Percentiles rank a stretch among this genome's conserved stretches.
Evolutionary conservation across 2,329 filamentous ascomycete genomes (phyloP).

Genomic region (Ophiostoma piceae): DNA sequence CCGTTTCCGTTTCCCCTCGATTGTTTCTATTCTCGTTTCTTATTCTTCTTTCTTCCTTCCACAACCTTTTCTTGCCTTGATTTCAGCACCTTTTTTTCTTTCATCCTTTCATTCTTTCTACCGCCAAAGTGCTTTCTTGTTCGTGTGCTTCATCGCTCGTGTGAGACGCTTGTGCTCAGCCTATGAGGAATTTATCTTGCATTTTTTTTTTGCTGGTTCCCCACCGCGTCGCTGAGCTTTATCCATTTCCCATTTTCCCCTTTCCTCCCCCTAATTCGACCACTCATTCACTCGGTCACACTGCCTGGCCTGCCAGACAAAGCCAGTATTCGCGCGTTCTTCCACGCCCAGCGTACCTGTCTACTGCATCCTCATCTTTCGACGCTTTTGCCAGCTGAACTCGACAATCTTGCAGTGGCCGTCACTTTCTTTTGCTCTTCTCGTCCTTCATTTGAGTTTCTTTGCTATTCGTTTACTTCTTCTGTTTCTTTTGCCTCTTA

Average conservation of each 20-base stretch:
- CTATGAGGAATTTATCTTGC: constrained; percentile 1
- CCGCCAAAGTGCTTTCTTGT: not conserved
- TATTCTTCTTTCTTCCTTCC: constrained; percentile 1
- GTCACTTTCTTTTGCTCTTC: not conserved
- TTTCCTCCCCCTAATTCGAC: constrained; percentile 15
- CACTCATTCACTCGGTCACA: not conserved
- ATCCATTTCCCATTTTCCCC: constrained; percentile 18
- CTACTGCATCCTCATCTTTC: not conserved
- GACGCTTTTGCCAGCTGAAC: constrained; percentile 1
- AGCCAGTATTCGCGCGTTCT: constrained; percentile 18
- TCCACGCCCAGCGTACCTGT: not conserved
- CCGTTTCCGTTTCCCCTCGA: not conserved
- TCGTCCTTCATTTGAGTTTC: not conserved
- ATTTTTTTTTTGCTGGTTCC: constrained; percentile 18
- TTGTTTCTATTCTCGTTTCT: not conserved
- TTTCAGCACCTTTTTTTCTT: not conserved
- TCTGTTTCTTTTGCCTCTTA: constrained; percentile 3
- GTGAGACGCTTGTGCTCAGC: not conserved
- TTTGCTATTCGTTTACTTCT: not conserved
- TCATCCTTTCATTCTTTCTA: not conserved
- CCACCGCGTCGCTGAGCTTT: constrained; percentile 18
- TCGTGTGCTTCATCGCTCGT: not conserved
- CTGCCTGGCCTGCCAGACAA: constrained; percentile 4
- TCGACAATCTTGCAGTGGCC: not conserved
- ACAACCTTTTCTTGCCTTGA: not conserved